These are phyloP conservation scores for Moesziomyces aphidis DNA, from an alignment of 1,284 basidiomycete genomes.

Conservation along the genomic window DNA sequence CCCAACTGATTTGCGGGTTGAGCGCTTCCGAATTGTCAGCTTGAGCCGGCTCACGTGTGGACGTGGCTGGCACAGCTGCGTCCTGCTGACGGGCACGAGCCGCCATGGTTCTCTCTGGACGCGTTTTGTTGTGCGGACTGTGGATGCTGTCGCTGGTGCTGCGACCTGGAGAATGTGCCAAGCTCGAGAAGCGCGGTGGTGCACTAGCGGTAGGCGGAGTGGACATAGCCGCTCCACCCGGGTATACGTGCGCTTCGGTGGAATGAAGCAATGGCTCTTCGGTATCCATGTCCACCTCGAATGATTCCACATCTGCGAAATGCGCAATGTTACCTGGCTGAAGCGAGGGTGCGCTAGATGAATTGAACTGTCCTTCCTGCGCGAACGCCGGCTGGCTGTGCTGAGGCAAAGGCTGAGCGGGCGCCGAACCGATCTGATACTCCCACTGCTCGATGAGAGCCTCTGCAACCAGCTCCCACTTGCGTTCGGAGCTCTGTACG, in stretches of 20 bases:
- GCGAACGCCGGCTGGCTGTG: not conserved
- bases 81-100: not conserved
- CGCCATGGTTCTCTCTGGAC: not conserved
- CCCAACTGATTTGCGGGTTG: conserved; percentile 33
- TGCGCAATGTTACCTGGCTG: not conserved
- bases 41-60: not conserved
- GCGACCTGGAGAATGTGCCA: conserved; percentile 6
- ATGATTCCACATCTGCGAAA: not conserved
- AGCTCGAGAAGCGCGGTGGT: not conserved
- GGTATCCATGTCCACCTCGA: conserved; percentile 32
- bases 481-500: conserved; percentile 24
- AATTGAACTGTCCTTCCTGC: not conserved
- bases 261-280: conserved; percentile 5
- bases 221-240: too few relatives aligned
- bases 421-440: conserved; percentile 20
- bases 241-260: not conserved
- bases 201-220: not conserved
- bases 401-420: not conserved
- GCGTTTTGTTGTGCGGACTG: conserved; percentile 11
- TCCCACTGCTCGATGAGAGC: conserved; percentile 47
- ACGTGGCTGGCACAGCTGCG: not conserved
- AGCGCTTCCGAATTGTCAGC: conserved; percentile 6
- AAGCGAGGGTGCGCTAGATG: not conserved
- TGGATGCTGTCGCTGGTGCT: conserved; percentile 37
- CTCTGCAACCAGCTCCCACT: conserved; percentile 27